Base-by-base conservation (phyloP, 805 yeast genomes). In the Hermanozyma aechmeae region DNA sequence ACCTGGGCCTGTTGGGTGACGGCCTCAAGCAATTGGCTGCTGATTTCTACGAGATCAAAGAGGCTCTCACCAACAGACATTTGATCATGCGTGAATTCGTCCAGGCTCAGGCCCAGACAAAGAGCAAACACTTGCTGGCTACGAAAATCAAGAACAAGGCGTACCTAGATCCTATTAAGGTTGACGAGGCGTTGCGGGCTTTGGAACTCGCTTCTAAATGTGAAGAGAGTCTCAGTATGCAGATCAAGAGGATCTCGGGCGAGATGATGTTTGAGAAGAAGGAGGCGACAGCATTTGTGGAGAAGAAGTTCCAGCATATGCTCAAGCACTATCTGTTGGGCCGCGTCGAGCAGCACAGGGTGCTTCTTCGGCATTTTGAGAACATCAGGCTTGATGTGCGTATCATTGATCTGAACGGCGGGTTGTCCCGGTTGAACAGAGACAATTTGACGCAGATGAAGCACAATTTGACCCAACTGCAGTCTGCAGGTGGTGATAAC, bases 21-120 rank as follows among this genome's bases (percentile, higher is more conserved):
- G 80, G 80, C 1, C 50, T 85, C 11, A 73, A 66, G 32, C 61
- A 71, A 43, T 59, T 85, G 16, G 60, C 74, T 3, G 71, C 71
- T 36, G 96, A 87, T 43, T 79, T 92, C 11, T 92, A 79, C 51
- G 77, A 80, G 33, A 79, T 87, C 33, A 92, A 92, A 53, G 98
- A 92, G 55, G 79, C 95, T 0, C 61, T 92, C 31, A 92, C 98
- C 0, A 87, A 89, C 55, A 68, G 98, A 34, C 95, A 92, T 51
- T 63, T 92, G 33, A 57, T 89, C 22, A 92, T 92, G 95, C 70
- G 96, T 30, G 98, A 92, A 40, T 61, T 85, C 29, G 46, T 72
- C 18, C 80, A 73, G 46, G 87, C 96, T 2, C 94, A 87, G 51
- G 73, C 76, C 6, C 73, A 65, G 32, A 75, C 95, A 1, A 74